Evolutionary conservation across 495 filamentous ascomycete species (phyloP).

Genomic region (Patellaria atrata): DNA sequence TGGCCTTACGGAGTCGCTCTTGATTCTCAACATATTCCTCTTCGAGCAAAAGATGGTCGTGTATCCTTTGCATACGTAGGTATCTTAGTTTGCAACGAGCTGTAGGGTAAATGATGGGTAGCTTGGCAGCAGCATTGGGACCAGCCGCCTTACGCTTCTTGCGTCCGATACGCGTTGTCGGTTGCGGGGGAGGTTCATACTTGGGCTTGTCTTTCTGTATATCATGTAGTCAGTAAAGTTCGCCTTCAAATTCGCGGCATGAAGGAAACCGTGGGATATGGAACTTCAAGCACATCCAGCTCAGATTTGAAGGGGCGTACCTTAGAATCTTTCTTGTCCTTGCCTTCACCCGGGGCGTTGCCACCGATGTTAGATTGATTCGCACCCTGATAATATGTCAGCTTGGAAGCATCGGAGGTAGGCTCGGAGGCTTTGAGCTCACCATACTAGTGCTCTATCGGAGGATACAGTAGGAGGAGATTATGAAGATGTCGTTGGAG

Average conservation of each 20-base stretch:
- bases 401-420: constrained; percentile 9
- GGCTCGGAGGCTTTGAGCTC: constrained; percentile 6
- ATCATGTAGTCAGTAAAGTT: constrained; percentile 6
- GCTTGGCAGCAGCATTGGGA: constrained; percentile 83
- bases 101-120: constrained; percentile 84
- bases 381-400: constrained; percentile 45
- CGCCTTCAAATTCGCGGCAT: not conserved
- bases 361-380: constrained; percentile 78
- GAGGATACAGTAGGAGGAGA: no score
- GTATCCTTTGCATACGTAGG: constrained; percentile 94
- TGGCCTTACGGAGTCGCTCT: constrained; percentile 82
- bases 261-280: not conserved
- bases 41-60: constrained; percentile 92
- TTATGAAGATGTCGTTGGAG: no score
- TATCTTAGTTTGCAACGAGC: constrained; percentile 95
- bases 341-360: constrained; percentile 50
- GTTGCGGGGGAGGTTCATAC: constrained; percentile 95
- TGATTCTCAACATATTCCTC: constrained; percentile 99
- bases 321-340: constrained; percentile 91
- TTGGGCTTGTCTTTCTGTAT: constrained; percentile 94
- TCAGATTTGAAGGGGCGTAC: constrained; percentile 33
- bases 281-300: constrained; percentile 1
- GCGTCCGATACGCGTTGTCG: constrained; percentile 92
- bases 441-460: no score
- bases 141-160: constrained; percentile 93